Evolutionary conservation across 2,329 filamentous ascomycete species (phyloP).

Genomic region (Monilinia laxa): DNA sequence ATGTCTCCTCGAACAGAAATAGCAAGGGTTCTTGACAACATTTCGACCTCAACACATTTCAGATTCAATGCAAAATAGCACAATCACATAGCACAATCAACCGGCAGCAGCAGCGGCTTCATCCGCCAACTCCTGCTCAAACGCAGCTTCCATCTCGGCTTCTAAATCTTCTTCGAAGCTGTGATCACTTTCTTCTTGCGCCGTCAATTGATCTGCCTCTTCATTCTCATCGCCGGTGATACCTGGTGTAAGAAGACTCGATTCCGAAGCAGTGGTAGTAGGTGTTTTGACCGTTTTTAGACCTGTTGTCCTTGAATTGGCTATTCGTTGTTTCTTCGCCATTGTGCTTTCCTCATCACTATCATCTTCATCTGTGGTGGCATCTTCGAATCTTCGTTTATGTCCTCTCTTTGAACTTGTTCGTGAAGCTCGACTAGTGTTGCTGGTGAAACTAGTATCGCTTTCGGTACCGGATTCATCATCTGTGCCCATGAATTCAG

Average conservation of each 20-base stretch:
- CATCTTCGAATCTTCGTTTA: slow-evolving; percentile 41
- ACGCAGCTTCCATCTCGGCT: slow-evolving; percentile 50
- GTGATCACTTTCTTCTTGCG: slow-evolving; percentile 37
- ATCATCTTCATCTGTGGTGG: slow-evolving; percentile 46
- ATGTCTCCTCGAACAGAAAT: neutral
- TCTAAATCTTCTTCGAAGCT: slow-evolving; percentile 50
- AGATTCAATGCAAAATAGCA: neutral
- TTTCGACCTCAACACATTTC: neutral
- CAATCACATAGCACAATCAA: neutral
- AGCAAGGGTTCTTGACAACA: slow-evolving; percentile 42
- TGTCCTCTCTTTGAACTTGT: slow-evolving; percentile 28
- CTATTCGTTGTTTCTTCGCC: slow-evolving; percentile 53
- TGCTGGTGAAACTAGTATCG: slow-evolving; percentile 29
- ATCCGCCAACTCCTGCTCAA: slow-evolving; percentile 41
- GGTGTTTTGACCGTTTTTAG: slow-evolving; percentile 49
- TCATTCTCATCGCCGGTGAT: slow-evolving; percentile 45
- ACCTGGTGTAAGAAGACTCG: slow-evolving; percentile 45
- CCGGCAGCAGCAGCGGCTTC: neutral
- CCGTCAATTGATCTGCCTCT: slow-evolving; percentile 31
- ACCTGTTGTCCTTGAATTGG: slow-evolving; percentile 48
- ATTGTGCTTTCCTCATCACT: slow-evolving; percentile 50
- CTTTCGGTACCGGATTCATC: slow-evolving; percentile 52
- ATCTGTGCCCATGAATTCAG: slow-evolving; percentile 63
- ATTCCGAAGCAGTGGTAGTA: slow-evolving; percentile 44
- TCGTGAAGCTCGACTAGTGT: slow-evolving; percentile 30